Base-by-base conservation (phyloP, 2,329 filamentous ascomycete species). In the Alternaria sp. region DNA sequence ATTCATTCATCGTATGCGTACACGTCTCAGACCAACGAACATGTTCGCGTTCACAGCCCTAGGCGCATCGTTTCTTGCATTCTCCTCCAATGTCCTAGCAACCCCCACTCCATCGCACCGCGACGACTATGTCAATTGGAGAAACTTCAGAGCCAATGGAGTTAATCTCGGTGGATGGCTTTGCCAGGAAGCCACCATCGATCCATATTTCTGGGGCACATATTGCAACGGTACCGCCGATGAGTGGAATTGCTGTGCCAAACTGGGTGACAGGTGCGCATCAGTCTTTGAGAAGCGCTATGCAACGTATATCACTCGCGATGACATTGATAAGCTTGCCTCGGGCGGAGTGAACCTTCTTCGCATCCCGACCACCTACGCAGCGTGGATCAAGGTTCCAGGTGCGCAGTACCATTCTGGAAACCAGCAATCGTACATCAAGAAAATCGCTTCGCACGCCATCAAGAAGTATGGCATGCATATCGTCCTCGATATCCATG, bases 291-390 rank as follows among this genome's bases (percentile, higher is more conserved):
- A 78, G 43, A 46, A 63, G 2, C 66, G 73, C 6, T 78, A 77
- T 52, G 68, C 67, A 6, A 66, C 72, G 2, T 78, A 68, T 44
- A 62, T 77, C 57, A 76, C 62, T 16, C 68, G 67, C 1, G 54
- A 59, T 1, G 67, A 70, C 26, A 77, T 80, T 44, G 76, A 79
- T 57, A 68, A 69, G 49, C 63, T 79, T 14, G 78, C 73, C 7
- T 64, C 64, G 9, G 64, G 64, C 4, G 73, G 73, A 8, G 65
- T 80, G 34, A 76, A 75, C 47, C 67, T 72, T 5, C 69, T 79
- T 14, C 69, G 77, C 9, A 79, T 80, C 30, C 76, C 77, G 1
- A 78, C 74, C 2, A 75, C 74, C 7, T 79, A 79, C 43, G 73
- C 77, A 2, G 75, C 75, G 4, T 80, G 76, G 77, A 59, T 79